Evolutionary conservation across 2,329 filamentous ascomycete species (phyloP).

Genomic region (Boeremia exigua): DNA sequence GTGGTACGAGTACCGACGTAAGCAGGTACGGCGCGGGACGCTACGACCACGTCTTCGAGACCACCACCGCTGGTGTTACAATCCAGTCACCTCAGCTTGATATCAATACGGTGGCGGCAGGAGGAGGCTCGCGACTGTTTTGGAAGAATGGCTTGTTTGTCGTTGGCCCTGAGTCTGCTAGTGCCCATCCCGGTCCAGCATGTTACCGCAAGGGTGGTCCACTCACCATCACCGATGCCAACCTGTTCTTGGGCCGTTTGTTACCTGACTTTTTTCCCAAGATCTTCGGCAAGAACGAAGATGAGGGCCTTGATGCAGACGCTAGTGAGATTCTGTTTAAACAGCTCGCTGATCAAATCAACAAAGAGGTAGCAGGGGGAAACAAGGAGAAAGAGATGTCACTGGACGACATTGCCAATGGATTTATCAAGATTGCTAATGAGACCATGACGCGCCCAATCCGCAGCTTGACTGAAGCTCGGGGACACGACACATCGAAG

Average conservation of each 20-base stretch:
- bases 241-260: constrained; percentile 81
- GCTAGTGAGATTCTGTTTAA: constrained; percentile 78
- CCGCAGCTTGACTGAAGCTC: constrained; percentile 86
- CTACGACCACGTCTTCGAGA: constrained; percentile 94
- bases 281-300: constrained; percentile 90
- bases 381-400: constrained; percentile 68
- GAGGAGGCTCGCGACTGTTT: constrained; percentile 83
- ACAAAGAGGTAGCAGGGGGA: constrained; percentile 71
- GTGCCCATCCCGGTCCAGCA: constrained; percentile 86
- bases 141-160: constrained; percentile 90
- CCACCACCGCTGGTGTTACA: constrained; percentile 90
- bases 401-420: constrained; percentile 84
- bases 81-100: constrained; percentile 92
- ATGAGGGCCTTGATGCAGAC: constrained; percentile 77
- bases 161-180: constrained; percentile 87
- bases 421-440: constrained; percentile 88
- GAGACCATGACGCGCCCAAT: constrained; percentile 93
- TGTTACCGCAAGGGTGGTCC: constrained; percentile 92
- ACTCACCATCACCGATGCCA: constrained; percentile 91
- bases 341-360: constrained; percentile 78
- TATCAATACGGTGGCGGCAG: constrained; percentile 93
- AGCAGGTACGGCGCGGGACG: constrained; percentile 83
- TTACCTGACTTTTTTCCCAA: constrained; percentile 92
- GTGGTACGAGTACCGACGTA: constrained; percentile 90
- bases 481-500: constrained; percentile 88